phyloP scores from a whole-genome alignment of 2,329 filamentous ascomycete species.

The Alternaria burnsii region DNA sequence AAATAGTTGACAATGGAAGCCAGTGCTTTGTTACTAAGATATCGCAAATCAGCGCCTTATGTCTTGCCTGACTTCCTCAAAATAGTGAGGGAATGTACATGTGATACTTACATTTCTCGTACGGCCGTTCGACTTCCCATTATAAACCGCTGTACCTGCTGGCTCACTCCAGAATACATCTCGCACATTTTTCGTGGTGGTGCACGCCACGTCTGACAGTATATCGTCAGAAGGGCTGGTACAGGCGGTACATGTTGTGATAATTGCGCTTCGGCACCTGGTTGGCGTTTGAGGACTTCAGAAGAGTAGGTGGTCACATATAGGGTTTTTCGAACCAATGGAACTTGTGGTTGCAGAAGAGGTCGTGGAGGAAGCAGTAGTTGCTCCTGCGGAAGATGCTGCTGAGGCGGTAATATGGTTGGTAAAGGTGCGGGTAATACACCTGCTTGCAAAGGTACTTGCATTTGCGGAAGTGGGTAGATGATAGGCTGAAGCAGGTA shows the following conservation, averaged over 20 bases:
- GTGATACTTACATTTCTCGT: slow-evolving; percentile 2
- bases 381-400: not conserved
- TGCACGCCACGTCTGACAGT: slow-evolving; percentile 11
- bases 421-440: not conserved
- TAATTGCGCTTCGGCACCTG: not conserved
- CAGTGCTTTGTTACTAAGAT: not conserved
- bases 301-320: slow-evolving; percentile 10
- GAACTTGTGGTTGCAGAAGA: not conserved
- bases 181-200: slow-evolving; percentile 21
- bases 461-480: not conserved
- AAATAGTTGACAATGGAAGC: not conserved
- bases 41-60: not conserved
- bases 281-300: not conserved
- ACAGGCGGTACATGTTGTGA: not conserved
- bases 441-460: not conserved
- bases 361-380: not conserved
- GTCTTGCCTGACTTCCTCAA: not conserved
- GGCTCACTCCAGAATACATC: slow-evolving; percentile 21
- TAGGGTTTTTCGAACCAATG: not conserved
- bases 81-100: not conserved
- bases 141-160: slow-evolving; percentile 23
- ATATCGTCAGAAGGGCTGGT: slow-evolving; percentile 1
- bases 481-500: not conserved
- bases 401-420: not conserved
- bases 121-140: slow-evolving; percentile 10